Evolutionary conservation across 208 protist genomes (phyloP), one percentile per base, ranked within the genome.

Genomic region (Angomonas ambiguus): DNA sequence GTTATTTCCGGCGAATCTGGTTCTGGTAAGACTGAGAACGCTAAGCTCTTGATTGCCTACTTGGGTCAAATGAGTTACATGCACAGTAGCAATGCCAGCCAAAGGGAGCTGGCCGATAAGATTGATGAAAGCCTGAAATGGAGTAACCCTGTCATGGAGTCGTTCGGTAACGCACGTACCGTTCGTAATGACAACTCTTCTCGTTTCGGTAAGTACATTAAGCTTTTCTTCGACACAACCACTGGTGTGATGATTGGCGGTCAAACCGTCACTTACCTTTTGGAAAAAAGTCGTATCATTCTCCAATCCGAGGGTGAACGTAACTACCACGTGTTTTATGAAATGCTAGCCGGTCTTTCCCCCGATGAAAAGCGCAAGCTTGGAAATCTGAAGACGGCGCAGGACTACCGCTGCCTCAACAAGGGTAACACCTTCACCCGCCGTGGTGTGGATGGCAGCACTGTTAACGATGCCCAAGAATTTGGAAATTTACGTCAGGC

Each of bases 271-370:
- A 93, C 87, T 33, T 98, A 98, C 69, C 77, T 98, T 8, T 80
- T 98, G 13, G 97, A 98, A 77, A 97, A 90, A 69, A 97, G 88
- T 53, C 83, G 97, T 65, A 88, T 98, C 49, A 85, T 98, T 28
- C 75, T 78, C 38, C 96, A 98, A 71, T 77, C 80, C 27, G 58
- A 77, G 45, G 90, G 88, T 31, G 97, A 98, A 70, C 85, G 96
- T 51, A 97, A 94, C 80, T 98, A 96, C 74, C 96, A 98, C 82
- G 87, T 98, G 55, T 98, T 98, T 79, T 98, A 98, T 73, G 92
- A 98, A 78, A 91, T 98, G 71, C 77, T 97, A 24, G 80, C 87
- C 2, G 91, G 91, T n/a, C 72, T 90, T 57, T 76, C 81, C 57
- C 34, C 76, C 4, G 48, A 64, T 30, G 83, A 96, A 58, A 96